Evolutionary conservation across 2,329 filamentous ascomycete genomes (phyloP).

Genomic region (Trichoderma sp.): DNA sequence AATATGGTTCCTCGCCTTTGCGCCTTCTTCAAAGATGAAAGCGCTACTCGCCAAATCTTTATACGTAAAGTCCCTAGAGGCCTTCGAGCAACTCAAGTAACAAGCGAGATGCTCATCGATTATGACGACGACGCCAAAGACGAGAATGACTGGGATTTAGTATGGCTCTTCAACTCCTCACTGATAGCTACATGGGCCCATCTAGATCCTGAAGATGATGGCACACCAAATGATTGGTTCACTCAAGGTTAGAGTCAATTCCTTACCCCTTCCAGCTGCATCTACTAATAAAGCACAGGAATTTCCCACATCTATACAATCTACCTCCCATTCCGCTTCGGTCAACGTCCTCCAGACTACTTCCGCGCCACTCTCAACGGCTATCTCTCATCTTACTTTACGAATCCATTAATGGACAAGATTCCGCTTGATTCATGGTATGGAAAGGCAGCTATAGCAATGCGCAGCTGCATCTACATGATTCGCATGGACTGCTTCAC

Average conservation of each 20-base stretch:
- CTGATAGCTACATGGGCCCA: conserved; percentile 2
- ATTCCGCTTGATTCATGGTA: background rate
- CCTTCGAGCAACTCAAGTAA: background rate
- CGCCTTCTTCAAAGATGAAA: conserved; percentile 8
- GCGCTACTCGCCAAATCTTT: background rate
- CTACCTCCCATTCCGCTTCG: conserved; percentile 12
- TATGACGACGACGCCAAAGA: conserved; percentile 1
- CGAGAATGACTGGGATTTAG: conserved; percentile 5
- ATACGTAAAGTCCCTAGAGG: background rate
- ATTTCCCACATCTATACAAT: conserved; percentile 6
- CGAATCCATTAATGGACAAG: background rate
- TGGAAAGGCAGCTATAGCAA: background rate
- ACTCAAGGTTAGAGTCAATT: background rate
- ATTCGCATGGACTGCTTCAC: conserved; percentile 9
- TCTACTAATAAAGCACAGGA: background rate
- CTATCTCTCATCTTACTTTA: background rate
- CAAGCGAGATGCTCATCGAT: background rate
- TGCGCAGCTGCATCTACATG: conserved; percentile 17
- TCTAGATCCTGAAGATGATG: conserved; percentile 8
- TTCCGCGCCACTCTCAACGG: conserved; percentile 14
- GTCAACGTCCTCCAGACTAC: background rate
- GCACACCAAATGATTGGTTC: conserved; percentile 12
- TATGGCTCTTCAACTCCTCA: background rate
- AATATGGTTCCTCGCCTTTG: conserved; percentile 6
- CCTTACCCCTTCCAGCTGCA: background rate